These are phyloP conservation scores for Cercospora sojina DNA, from an alignment of 2,329 filamentous ascomycete genomes.

Conservation along the genomic window DNA sequence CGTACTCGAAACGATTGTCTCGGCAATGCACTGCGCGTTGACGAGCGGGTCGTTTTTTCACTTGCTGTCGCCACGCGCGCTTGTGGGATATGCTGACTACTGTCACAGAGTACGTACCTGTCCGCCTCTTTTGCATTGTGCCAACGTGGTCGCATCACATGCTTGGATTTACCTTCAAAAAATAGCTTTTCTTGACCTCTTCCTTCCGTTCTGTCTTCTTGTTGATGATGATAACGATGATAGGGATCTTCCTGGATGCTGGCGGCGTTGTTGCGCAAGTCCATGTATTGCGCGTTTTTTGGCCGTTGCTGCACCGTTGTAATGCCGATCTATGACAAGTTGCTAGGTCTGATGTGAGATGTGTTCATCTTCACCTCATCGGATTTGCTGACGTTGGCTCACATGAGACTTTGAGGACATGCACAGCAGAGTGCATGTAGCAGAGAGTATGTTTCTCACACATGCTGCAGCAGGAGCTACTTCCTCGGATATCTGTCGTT, in stretches of 20 bases:
- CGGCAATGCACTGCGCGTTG: neutral
- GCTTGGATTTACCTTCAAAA: neutral
- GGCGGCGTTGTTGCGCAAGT: neutral
- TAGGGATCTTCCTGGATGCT: neutral
- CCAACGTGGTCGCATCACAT: neutral
- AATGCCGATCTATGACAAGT: neutral
- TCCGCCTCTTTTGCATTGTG: neutral
- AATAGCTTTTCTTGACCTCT: slow-evolving; percentile 3
- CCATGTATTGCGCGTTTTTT: neutral
- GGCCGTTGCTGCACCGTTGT: neutral
- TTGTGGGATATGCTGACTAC: neutral
- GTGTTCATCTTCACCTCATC: neutral
- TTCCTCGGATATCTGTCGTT: neutral
- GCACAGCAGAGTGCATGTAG: neutral
- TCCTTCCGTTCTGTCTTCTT: neutral
- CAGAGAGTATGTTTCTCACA: neutral
- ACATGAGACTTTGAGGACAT: neutral
- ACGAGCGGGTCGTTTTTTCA: neutral
- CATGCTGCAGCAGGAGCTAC: neutral
- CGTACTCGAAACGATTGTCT: neutral
- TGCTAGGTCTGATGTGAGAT: neutral
- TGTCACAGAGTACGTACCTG: neutral
- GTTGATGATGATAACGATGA: neutral
- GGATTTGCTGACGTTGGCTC: neutral
- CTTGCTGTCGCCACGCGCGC: neutral